Base-by-base conservation (phyloP, 2,329 filamentous ascomycete genomes). In the Xylaria hypoxylon region DNA sequence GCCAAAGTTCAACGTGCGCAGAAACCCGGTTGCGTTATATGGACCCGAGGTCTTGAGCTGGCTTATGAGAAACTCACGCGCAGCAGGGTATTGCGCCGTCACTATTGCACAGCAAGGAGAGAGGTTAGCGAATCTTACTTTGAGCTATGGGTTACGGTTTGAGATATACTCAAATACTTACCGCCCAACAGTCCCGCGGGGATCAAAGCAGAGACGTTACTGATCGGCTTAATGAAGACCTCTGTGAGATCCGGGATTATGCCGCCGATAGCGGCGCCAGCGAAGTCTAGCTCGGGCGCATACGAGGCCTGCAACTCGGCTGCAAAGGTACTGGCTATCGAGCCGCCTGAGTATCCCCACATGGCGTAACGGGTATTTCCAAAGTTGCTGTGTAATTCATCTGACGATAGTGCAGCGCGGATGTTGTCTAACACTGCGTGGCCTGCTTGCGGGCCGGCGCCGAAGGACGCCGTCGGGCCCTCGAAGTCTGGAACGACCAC, bases 271-370 rank as follows among this genome's bases (percentile, higher is more conserved):
- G 59, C 64, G 7, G 42, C 17, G 40, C 64, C 44, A 2, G 52
- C 53, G 26, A 66, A 53, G 44, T 48, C 10, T 24, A 88, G 73
- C 53, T 87, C 85, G 0, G 85, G 83, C 0, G 86, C 86, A 66
- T 88, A 88, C 4, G 77, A 76, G 0, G 79, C 76, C 48, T 85
- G 84, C 24, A 87, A 72, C 56, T 87, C 84, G 17, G 83, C 81
- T 0, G 86, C 86, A 79, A 81, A 85, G 33, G 83, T 84, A 2
- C 78, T 82, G 0, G 85, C 85, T 19, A 87, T 68, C 1, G 81
- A 81, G 3, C 86, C 86, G 2, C 86, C 86, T 0, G 83, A 86
- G 71, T 87, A 88, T 0, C 86, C 86, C 84, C 83, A 86, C 62
- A 86, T 74, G 0, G 79, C 78, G 44, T 78, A 72, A 2, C 71